Conservation (phyloP, 2,329 filamentous ascomycete genomes). For the Colletotrichum somersetense region DNA sequence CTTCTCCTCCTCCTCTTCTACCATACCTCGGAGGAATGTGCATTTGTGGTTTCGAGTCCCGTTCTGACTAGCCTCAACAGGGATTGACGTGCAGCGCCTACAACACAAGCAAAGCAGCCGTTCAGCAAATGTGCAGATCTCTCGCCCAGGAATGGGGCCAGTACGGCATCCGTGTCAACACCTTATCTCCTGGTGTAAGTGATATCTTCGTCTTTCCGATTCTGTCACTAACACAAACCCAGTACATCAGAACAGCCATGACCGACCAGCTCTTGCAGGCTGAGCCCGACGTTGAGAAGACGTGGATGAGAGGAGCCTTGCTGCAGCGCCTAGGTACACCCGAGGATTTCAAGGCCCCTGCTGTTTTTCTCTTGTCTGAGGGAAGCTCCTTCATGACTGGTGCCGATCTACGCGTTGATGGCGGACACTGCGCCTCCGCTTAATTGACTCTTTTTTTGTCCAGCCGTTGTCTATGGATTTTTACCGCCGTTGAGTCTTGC, state of each 20-base stretch:
- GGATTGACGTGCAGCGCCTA: constrained; percentile 73
- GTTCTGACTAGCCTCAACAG: constrained; percentile 50
- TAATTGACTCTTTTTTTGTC: constrained; percentile 32
- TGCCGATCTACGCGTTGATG: constrained; percentile 68
- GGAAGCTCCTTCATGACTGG: constrained; percentile 71
- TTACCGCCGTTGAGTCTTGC: background rate
- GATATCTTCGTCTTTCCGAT: background rate
- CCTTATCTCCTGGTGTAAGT: constrained; percentile 69
- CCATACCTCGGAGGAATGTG: background rate
- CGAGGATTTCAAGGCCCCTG: constrained; percentile 69
- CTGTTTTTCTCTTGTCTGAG: constrained; percentile 68
- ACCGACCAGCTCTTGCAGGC: constrained; percentile 58
- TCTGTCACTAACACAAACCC: background rate
- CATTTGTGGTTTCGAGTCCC: background rate
- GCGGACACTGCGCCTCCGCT: constrained; percentile 63
- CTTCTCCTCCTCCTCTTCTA: background rate
- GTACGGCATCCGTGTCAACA: constrained; percentile 75
- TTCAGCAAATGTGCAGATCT: constrained; percentile 70
- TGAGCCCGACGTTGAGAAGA: constrained; percentile 63
- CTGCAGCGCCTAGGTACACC: constrained; percentile 66
- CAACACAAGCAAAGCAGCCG: constrained; percentile 72
- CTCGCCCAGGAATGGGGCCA: constrained; percentile 73
- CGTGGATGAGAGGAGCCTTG: constrained; percentile 66
- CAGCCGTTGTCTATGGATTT: background rate
- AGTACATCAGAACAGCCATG: constrained; percentile 63